phyloP scores from a whole-genome alignment of 208 protist species.

The Strigomonas culicis region DNA sequence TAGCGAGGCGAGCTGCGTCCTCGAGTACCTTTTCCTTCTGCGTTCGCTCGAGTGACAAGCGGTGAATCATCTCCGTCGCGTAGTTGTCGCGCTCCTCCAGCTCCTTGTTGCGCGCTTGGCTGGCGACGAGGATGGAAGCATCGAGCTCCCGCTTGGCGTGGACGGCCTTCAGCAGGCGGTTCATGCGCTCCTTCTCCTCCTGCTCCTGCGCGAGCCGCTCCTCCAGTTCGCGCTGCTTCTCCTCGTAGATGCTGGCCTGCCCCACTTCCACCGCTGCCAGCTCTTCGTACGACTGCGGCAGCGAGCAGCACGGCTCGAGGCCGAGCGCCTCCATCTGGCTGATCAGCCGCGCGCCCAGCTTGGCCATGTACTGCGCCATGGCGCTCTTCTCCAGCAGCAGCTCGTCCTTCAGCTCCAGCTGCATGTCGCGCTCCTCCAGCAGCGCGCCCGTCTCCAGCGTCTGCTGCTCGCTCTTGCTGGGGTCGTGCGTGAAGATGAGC shows the following conservation, averaged over 20 bases:
- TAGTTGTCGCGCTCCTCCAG: slow-evolving; percentile 47
- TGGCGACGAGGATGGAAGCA: slow-evolving; percentile 36
- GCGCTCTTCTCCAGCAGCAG: slow-evolving; percentile 72
- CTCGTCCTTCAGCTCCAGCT: slow-evolving; percentile 75
- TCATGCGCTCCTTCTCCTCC: slow-evolving; percentile 59
- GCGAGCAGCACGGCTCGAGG: slow-evolving; percentile 59
- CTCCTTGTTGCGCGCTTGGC: slow-evolving; percentile 43
- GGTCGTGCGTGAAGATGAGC: slow-evolving; percentile 30
- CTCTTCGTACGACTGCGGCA: slow-evolving; percentile 64
- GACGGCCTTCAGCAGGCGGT: slow-evolving; percentile 53
- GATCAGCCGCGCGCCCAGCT: slow-evolving; percentile 56
- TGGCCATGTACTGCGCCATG: slow-evolving; percentile 73
- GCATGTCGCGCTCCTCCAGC: slow-evolving; percentile 61
- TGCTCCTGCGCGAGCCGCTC: slow-evolving; percentile 42
- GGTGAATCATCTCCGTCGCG: slow-evolving; percentile 31
- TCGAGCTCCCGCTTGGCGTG: slow-evolving; percentile 60
- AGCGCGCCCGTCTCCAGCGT: slow-evolving; percentile 25
- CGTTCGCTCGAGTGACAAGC: slow-evolving; percentile 39
- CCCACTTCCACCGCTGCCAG: slow-evolving; percentile 51
- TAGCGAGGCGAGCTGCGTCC: slow-evolving; percentile 50
- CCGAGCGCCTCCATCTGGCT: slow-evolving; percentile 66
- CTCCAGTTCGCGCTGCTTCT: slow-evolving; percentile 61
- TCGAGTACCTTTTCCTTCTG: slow-evolving; percentile 60
- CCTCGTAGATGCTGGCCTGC: slow-evolving; percentile 43
- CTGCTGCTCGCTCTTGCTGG: background rate